These are phyloP conservation scores for Akanthomyces lecanii DNA, from an alignment of 2,329 filamentous ascomycete species.

Conservation along the genomic window DNA sequence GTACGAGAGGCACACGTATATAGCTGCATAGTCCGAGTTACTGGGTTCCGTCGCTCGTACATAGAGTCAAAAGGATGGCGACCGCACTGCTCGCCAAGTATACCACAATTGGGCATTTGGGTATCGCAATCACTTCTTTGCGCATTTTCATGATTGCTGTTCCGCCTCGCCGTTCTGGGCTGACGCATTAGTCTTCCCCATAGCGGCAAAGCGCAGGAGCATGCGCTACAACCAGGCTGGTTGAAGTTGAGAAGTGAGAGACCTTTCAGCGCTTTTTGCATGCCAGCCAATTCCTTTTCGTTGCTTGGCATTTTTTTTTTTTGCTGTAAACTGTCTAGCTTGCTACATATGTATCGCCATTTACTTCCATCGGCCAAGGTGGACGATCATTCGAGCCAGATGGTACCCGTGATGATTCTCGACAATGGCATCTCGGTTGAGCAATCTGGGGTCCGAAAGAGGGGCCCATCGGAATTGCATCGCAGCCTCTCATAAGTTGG, in stretches of 20 bases:
- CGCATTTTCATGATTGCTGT: not conserved
- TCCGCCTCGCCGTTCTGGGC: not conserved
- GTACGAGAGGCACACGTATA: not conserved
- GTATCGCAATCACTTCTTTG: not conserved
- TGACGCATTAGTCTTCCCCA: not conserved
- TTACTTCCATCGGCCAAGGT: not conserved
- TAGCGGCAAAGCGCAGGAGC: not conserved
- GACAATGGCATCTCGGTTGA: not conserved
- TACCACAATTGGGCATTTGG: not conserved
- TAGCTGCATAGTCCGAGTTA: not conserved
- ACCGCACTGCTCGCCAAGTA: not conserved
- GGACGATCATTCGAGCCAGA: not conserved
- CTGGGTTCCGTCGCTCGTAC: not conserved
- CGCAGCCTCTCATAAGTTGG: not conserved
- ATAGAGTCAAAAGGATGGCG: not conserved
- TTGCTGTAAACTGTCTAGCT: not conserved
- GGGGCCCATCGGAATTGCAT: not conserved
- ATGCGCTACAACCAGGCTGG: too few relatives aligned
- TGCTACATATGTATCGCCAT: not conserved
- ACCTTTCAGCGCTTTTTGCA: too few relatives aligned
- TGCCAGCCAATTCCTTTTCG: too few relatives aligned
- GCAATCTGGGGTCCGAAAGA: constrained; percentile 6
- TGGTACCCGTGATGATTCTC: not conserved
- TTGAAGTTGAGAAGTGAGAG: too few relatives aligned
- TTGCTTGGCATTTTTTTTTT: not conserved